Base-by-base conservation (phyloP, 108 stramenopile species). In the Stephanodiscus triporus region DNA sequence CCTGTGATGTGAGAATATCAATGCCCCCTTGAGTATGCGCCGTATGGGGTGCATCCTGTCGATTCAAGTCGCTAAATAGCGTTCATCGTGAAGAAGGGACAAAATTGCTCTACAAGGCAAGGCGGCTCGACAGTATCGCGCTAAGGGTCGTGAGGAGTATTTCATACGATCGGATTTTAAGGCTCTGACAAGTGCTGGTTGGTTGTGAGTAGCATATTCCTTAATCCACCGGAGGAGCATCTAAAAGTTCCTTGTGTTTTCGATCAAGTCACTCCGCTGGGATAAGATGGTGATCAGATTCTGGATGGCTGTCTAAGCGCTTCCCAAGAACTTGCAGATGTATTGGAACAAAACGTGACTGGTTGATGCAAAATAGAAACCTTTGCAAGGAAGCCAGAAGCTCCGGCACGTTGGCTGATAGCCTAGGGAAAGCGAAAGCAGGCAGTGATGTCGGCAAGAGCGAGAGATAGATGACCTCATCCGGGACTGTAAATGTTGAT, bases 311-410 rank as follows among this genome's bases (percentile, higher is more conserved):
- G 51, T 53, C 51, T 2, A 53, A 53, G 20, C 3, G 51, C 8
- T 53, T 53, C 51, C 51, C 51, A 53, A 0, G 51, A 53, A n/a
- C 51, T 53, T 24, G 51, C 51, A 20, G 51, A 53, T 6, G 51
- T 24, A 24, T 24, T 24, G 8, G 23, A 24, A 8, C 51, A 53
- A 53, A 24, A 53, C 51, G 5, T 24, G 20, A 24, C 23, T 24
- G 6, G 20, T 7, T 2, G 51, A 22, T 7, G 8, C 8, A 8
- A 53, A 53, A 8, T 24, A 53, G 5, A 22, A 20, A 20, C 14
- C 5, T 6, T 24, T 2, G 23, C 9, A 2, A 53, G 6, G n/a
- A 53, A 53, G 20, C 1, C 51, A 53, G 20, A 6, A n/a, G 51
- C 51, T 2, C 51, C 51, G 3, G 23, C 6, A 53, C 20, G 8